Percentiles rank a stretch among this genome's conserved stretches.
Evolutionary conservation across 441 rosid genomes (phyloP).

Genomic region (Jatropha podagrica): DNA sequence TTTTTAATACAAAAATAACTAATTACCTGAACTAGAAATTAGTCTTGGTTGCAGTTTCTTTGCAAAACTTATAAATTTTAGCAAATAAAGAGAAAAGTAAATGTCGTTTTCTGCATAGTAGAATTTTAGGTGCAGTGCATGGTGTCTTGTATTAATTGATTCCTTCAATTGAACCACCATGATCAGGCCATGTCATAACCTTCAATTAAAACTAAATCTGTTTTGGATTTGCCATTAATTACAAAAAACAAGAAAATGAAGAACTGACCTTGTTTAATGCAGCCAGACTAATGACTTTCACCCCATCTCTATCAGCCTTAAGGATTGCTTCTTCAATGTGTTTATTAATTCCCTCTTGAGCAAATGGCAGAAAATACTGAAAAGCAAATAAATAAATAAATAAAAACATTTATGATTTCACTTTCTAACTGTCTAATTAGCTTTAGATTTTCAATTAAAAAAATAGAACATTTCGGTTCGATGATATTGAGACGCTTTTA

Average conservation of each 20-base stretch:
- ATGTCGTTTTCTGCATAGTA: not conserved
- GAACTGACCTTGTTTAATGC: conserved; percentile 85
- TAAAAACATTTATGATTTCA: too few relatives aligned
- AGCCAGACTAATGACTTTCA: conserved; percentile 95
- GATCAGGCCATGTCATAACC: not conserved
- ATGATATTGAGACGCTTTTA: not conserved
- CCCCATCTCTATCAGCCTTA: conserved; percentile 72
- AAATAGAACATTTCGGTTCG: too few relatives aligned
- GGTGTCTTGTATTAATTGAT: not conserved
- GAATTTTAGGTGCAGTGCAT: not conserved
- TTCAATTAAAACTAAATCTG: not conserved
- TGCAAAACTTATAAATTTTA: too few relatives aligned
- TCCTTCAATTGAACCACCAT: conserved; percentile 35
- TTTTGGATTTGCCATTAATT: not conserved
- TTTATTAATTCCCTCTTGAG: conserved; percentile 74
- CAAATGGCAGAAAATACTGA: conserved; percentile 97
- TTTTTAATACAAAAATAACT: too few relatives aligned
- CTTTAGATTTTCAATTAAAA: too few relatives aligned
- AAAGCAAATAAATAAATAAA: not conserved
- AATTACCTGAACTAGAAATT: too few relatives aligned
- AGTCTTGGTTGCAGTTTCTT: too few relatives aligned
- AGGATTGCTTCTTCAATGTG: conserved; percentile 81
- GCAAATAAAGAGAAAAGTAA: not conserved
- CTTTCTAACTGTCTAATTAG: too few relatives aligned
- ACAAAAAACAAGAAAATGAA: not conserved